Conservation (phyloP, 2,329 filamentous ascomycete species). For the Calonectria pauciramosa region DNA sequence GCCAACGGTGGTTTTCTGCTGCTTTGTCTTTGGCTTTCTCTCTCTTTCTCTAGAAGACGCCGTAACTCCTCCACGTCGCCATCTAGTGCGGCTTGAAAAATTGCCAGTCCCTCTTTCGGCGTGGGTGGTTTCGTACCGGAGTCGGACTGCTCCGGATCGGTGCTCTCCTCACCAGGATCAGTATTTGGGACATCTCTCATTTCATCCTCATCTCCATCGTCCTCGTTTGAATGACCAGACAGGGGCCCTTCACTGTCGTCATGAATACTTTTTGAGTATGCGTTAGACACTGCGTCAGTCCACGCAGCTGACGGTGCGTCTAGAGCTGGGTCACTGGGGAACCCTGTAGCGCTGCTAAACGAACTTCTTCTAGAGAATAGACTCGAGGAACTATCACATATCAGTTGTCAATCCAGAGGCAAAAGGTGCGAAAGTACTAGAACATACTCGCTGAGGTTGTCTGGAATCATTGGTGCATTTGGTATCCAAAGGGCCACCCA, state of each 20-base stretch:
- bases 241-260: background rate
- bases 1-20: background rate
- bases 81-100: too few species aligned
- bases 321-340: background rate
- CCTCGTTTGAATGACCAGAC: background rate
- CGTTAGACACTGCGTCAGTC: background rate
- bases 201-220: background rate
- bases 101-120: too few species aligned
- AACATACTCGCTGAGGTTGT: conserved; percentile 8
- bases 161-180: too few species aligned
- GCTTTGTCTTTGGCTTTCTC: too few species aligned
- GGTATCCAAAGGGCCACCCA: conserved; percentile 2
- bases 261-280: too few species aligned
- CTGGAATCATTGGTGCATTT: background rate
- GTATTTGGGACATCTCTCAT: too few species aligned
- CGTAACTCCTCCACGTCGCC: too few species aligned
- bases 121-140: too few species aligned
- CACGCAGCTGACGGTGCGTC: background rate
- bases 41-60: background rate
- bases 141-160: too few species aligned
- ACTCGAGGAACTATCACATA: background rate
- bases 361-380: background rate
- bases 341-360: background rate
- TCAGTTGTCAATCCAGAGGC: background rate
- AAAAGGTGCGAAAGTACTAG: background rate